Conservation (phyloP, 805 yeast genomes). For the Metschnikowia picachoensis region DNA sequence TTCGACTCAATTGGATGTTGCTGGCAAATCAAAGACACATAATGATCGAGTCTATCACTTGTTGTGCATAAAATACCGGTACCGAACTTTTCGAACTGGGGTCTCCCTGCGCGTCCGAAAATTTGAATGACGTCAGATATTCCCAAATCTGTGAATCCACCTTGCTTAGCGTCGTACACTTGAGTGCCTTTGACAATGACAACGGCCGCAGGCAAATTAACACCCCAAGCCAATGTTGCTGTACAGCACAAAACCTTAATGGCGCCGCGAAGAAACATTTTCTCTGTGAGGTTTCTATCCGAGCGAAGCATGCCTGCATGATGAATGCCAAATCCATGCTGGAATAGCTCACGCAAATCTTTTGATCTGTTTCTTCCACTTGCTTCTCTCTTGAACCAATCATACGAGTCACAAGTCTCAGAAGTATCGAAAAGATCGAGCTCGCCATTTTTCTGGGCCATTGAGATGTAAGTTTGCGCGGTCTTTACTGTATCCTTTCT, state of each 20-base stretch:
- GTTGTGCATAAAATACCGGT: slow-evolving; percentile 89
- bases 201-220: slow-evolving; percentile 95
- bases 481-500: slow-evolving; percentile 89
- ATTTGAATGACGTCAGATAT: slow-evolving; percentile 96
- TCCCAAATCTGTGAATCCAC: slow-evolving; percentile 92
- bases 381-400: slow-evolving; percentile 59
- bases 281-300: slow-evolving; percentile 86
- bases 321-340: slow-evolving; percentile 84
- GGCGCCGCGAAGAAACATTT: slow-evolving; percentile 79
- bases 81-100: slow-evolving; percentile 90
- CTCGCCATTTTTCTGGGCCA: slow-evolving; percentile 64
- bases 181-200: slow-evolving; percentile 97
- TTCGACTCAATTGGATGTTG: slow-evolving; percentile 96
- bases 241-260: slow-evolving; percentile 91
- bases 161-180: slow-evolving; percentile 88
- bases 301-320: slow-evolving; percentile 96
- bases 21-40: slow-evolving; percentile 82
- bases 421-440: slow-evolving; percentile 55
- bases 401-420: slow-evolving; percentile 35
- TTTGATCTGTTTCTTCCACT: slow-evolving; percentile 62
- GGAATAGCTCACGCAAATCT: slow-evolving; percentile 78
- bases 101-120: slow-evolving; percentile 99
- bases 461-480: slow-evolving; percentile 63
- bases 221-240: slow-evolving; percentile 99
- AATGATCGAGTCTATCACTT: slow-evolving; percentile 76